These are phyloP conservation scores for Nasturtium officinale DNA, from an alignment of 345 rosid species.

Conservation along the genomic window DNA sequence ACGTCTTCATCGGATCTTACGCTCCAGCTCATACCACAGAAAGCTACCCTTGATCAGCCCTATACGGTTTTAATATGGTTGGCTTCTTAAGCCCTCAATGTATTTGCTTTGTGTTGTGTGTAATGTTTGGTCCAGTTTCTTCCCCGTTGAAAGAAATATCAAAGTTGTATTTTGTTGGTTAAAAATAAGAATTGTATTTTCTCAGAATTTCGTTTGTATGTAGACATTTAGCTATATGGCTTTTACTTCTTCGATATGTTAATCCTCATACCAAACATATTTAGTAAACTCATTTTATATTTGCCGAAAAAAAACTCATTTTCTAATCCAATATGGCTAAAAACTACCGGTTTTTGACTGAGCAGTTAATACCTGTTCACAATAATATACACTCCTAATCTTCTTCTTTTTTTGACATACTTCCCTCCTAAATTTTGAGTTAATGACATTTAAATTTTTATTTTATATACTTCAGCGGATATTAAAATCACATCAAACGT, in stretches of 20 bases:
- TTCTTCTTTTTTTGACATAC: not conserved
- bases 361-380: not conserved
- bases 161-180: constrained; percentile 17
- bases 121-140: constrained; percentile 28
- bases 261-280: not conserved
- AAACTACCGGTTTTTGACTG: not conserved
- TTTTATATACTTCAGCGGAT: not conserved
- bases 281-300: not conserved
- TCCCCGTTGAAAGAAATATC: not conserved
- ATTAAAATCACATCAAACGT: not conserved
- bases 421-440: not conserved
- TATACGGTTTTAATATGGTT: not conserved
- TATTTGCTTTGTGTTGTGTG: constrained; percentile 16
- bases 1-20: constrained; percentile 68
- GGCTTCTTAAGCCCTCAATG: not conserved
- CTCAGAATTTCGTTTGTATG: not conserved
- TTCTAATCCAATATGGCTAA: not conserved
- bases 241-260: not conserved
- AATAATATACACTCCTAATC: not conserved
- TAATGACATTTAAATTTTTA: not conserved
- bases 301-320: not conserved
- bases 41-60: constrained; percentile 33
- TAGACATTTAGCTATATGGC: not conserved
- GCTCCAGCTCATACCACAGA: constrained; percentile 34
- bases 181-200: constrained; percentile 6